Evolutionary conservation across 257 asterid species (phyloP), one percentile per base, ranked within the genome.

Genomic region (Avicennia marina): DNA sequence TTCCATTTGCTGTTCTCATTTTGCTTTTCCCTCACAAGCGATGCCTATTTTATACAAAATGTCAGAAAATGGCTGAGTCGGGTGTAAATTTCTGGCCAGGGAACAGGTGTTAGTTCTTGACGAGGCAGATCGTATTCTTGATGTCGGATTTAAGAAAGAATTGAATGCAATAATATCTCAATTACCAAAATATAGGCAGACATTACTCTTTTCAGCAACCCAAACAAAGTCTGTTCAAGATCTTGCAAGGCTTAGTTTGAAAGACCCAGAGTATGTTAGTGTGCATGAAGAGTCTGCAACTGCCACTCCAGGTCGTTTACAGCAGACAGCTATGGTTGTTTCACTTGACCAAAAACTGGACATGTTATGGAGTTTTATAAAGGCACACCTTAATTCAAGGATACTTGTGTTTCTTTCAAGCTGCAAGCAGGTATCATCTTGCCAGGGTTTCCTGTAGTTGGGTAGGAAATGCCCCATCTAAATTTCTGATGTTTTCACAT

Each of bases 91-190:
- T 60, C 65, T 75, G 80, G 85, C 49, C 65, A 51, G 63, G 65
- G 47, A 82, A 79, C 95, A 89, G 99, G 78, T 93, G 56, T 77
- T 93, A 58, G 93, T 93, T 66, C 95, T 93, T 47, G 99, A 93
- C 21, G 99, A 93, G 81, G 99, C 97, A 59, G 99, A 93, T 68
- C 95, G 99, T 33, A 81, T 89, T 77, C 99, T 93, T 68, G 99
- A 89, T 61, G 75, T 72, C 43, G 94, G 86, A 53, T 93, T 93
- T 66, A 93, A 84, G 81, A 84, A 67, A 59, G 96, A 70, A 1
- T 11, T 93, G 53, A 84, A 93, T 77, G 97, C 97, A 38, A 86
- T 93, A 33, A 77, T 93, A 55, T 93, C 99, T 31, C 99, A 93
- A 67, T 70, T 93, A 66, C 99, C 99, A 53, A 93, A 86, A 71